Evolutionary conservation across 495 filamentous ascomycete genomes (phyloP).

Genomic region (Penicillium pancosmium): DNA sequence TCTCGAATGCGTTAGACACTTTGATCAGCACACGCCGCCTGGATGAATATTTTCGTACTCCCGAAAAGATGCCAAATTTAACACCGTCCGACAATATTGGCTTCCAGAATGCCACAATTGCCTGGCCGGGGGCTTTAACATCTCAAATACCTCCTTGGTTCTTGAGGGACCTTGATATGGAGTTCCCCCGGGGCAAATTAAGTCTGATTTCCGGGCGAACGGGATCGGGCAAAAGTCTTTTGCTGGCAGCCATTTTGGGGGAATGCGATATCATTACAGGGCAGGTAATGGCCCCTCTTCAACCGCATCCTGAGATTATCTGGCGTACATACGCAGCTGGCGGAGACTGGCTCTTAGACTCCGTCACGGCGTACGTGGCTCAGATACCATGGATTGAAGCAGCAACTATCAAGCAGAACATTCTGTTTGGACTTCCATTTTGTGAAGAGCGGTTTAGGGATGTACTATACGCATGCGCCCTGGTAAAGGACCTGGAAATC

Average conservation of each 20-base stretch:
- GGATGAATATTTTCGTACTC: not conserved
- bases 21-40: constrained; percentile 19
- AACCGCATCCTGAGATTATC: not conserved
- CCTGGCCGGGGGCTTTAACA: constrained; percentile 63
- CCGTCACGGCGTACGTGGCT: constrained; percentile 43
- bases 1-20: not conserved
- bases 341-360: not conserved
- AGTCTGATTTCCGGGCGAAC: constrained; percentile 69
- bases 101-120: constrained; percentile 61
- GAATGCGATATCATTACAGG: constrained; percentile 41
- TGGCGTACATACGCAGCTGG: not conserved
- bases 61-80: constrained; percentile 11
- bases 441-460: constrained; percentile 44
- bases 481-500: constrained; percentile 75
- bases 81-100: constrained; percentile 53
- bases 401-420: constrained; percentile 56
- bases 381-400: constrained; percentile 62
- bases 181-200: constrained; percentile 60
- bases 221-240: constrained; percentile 67
- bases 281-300: too few relatives aligned
- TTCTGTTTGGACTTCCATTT: constrained; percentile 58
- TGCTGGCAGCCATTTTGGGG: constrained; percentile 66
- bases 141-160: too few relatives aligned
- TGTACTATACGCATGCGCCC: constrained; percentile 65
- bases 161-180: constrained; percentile 29